These are phyloP conservation scores for Leishmania tropica DNA, from an alignment of 208 protist genomes.

Conservation along the genomic window DNA sequence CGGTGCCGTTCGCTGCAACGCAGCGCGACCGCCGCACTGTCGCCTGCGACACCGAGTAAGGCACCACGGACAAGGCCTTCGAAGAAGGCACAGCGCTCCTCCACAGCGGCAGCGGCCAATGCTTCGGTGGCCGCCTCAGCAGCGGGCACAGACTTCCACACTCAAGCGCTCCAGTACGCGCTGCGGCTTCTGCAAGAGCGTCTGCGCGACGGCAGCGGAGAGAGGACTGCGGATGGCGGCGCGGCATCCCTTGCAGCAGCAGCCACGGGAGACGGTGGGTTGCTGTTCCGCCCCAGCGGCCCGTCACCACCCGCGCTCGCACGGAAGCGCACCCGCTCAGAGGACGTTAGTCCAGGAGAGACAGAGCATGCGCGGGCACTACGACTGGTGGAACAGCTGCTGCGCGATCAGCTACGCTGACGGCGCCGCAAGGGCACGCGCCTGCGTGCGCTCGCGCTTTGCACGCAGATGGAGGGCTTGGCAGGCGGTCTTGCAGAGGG, in stretches of 20 bases:
- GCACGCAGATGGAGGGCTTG: background rate
- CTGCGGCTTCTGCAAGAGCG: conserved; percentile 16
- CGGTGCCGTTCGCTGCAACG: background rate
- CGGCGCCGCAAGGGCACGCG: background rate
- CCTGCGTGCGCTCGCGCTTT: no score
- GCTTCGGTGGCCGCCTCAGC: background rate
- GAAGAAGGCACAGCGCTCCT: background rate
- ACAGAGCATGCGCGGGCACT: conserved; percentile 14
- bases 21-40: background rate
- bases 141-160: conserved; percentile 12
- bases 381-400: conserved; percentile 26
- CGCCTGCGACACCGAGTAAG: background rate
- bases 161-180: conserved; percentile 26
- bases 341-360: background rate
- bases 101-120: background rate
- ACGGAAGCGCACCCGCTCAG: background rate
- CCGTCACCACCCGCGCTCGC: background rate
- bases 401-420: conserved; percentile 22
- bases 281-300: background rate
- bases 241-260: background rate
- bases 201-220: background rate
- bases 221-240: background rate
- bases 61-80: background rate
- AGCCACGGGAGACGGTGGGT: background rate
- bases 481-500: background rate